Evolutionary conservation across 164 flowering plant genomes (phyloP), one percentile per base, ranked within the genome.

Genomic region (Kalanchoe fedtschenkoi): DNA sequence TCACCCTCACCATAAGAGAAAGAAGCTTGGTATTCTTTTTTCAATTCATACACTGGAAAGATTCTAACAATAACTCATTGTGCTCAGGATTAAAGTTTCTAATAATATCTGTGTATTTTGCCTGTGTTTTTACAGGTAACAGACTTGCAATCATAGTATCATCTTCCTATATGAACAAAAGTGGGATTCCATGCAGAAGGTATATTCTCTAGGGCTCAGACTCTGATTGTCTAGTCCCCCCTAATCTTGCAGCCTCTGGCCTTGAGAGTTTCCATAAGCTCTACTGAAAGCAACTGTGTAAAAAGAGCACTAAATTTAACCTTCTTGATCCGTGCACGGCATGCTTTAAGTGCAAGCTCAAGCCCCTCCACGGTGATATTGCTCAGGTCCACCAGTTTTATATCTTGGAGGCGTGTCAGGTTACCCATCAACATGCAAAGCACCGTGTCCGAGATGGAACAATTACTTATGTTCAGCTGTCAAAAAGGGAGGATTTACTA

Each of bases 401-500:
- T 86, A n/a, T 81, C 91, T 54, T 81, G 88, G 10, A 88, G 77
- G 64, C 89, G 74, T n/a, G 74, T 74, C 68, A 88, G 53, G 62
- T 79, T 81, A 29, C 76, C 75, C 80, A 85, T 74, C 72, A 82
- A 58, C 72, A 77, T 62, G 75, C 68, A 77, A 21, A 88, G 65
- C 5, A 75, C 83, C 68, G 70, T 70, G 63, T 83, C 83, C 0
- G 89, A 75, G 37, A 85, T 56, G 1, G 67, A 63, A 60, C 91
- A 88, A 47, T 75, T 55, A 68, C 89, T 73, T 35, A 85, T 24
- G 69, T 85, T 88, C 69, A 88, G 72, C 91, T 88, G 89, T 71
- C 60, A 34, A 15, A 42, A 64, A 8, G 34, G 39, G 26, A 34
- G 17, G 34, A n/a, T 2, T 46, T 44, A n/a, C 6, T 14, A 39